Evolutionary conservation across 805 yeast genomes (phyloP).

Genomic region (Ogataea paraovalis): DNA sequence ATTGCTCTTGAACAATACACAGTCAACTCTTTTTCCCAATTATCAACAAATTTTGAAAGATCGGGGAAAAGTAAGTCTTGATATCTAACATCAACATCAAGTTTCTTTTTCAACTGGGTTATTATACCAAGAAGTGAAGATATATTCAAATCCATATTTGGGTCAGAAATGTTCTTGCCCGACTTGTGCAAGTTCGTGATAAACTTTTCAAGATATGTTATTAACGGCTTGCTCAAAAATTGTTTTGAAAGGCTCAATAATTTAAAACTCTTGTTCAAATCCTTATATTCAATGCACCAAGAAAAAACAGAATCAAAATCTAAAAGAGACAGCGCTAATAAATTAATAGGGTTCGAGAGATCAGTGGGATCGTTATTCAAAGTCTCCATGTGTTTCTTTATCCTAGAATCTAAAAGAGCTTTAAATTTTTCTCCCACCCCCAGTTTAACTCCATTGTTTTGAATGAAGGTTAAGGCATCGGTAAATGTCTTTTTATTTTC

Average conservation of each 20-base stretch:
- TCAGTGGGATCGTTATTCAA: neutral
- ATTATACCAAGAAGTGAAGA: conserved; percentile 9
- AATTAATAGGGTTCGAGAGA: conserved; percentile 14
- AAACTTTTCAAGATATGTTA: conserved; percentile 17
- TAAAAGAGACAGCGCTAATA: conserved; percentile 15
- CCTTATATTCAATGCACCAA: conserved; percentile 24
- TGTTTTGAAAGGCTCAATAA: conserved; percentile 18
- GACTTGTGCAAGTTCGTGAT: conserved; percentile 10
- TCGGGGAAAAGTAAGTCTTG: conserved; percentile 24
- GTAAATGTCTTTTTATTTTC: conserved; percentile 20
- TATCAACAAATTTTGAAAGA: conserved; percentile 18
- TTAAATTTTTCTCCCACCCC: conserved; percentile 7
- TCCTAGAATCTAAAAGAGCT: conserved; percentile 8
- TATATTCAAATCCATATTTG: conserved; percentile 5
- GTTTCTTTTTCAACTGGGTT: conserved; percentile 13
- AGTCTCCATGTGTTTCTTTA: conserved; percentile 6
- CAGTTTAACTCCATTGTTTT: no score
- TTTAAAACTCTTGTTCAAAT: conserved; percentile 16
- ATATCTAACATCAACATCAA: conserved; percentile 21
- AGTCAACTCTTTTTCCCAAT: conserved; percentile 25
- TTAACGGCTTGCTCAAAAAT: conserved; percentile 17
- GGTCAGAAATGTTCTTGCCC: conserved; percentile 1
- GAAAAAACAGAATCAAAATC: conserved; percentile 24
- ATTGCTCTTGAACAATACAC: conserved; percentile 45
- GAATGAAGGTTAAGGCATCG: conserved; percentile 16